Evolutionary conservation across 2,329 filamentous ascomycete species (phyloP).

Genomic region (Talaromyces atroroseus): DNA sequence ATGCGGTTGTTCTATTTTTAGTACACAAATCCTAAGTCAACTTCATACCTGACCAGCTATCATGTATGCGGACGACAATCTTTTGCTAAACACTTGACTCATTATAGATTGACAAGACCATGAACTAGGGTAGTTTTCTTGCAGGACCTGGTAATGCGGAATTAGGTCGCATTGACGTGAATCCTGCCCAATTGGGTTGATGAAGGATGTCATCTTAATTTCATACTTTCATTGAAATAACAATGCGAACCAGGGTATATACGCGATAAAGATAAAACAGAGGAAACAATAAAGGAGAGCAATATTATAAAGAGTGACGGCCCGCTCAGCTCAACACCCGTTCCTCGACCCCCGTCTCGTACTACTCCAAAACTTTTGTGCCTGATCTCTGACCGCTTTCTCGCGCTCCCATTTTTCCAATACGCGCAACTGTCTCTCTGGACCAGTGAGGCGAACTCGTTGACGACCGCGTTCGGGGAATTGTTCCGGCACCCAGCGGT

Average conservation of each 20-base stretch:
- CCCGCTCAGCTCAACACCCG: background rate
- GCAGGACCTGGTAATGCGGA: too few relatives aligned
- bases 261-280: background rate
- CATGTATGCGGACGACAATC: too few relatives aligned
- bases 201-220: background rate
- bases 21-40: too few relatives aligned
- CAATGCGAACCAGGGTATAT: conserved; percentile 6
- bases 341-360: conserved; percentile 5
- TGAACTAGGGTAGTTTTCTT: too few relatives aligned
- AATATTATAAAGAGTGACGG: background rate
- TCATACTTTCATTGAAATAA: background rate
- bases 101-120: too few relatives aligned
- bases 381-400: conserved; percentile 13
- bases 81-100: too few relatives aligned
- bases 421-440: conserved; percentile 18
- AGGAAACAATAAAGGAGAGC: background rate
- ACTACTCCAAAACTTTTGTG: conserved; percentile 7
- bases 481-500: conserved; percentile 14
- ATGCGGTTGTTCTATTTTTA: too few relatives aligned
- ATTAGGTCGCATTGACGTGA: background rate
- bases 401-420: conserved; percentile 18
- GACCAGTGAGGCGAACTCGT: conserved; percentile 16
- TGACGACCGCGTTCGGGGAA: conserved; percentile 19
- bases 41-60: too few relatives aligned
- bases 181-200: background rate